Evolutionary conservation across 768 basidiomycete species (phyloP).

Genomic region (Kwoniella dejecticola): DNA sequence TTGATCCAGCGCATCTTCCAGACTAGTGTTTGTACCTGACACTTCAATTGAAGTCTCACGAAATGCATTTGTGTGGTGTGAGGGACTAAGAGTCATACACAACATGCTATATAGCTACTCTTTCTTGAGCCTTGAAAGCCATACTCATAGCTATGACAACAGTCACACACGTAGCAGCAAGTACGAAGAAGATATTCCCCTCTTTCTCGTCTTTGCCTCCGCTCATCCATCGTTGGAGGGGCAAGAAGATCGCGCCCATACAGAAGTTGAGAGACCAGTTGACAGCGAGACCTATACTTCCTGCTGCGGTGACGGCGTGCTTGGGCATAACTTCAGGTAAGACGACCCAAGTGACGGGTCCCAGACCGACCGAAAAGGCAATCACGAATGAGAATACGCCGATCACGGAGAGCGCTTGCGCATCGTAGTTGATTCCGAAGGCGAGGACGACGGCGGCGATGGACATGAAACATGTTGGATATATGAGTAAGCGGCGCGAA

Average conservation of each 20-base stretch:
- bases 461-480: constrained; percentile 74
- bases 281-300: constrained; percentile 70
- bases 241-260: constrained; percentile 43
- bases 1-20: constrained; percentile 20
- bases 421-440: constrained; percentile 56
- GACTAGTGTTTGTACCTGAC: constrained; percentile 8
- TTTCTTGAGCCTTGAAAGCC: constrained; percentile 16
- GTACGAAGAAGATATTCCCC: constrained; percentile 45
- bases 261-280: constrained; percentile 58
- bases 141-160: constrained; percentile 16
- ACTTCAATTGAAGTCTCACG: neutral
- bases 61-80: neutral
- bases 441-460: constrained; percentile 66
- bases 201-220: constrained; percentile 27
- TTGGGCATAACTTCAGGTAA: constrained; percentile 83
- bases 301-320: constrained; percentile 74
- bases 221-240: constrained; percentile 37
- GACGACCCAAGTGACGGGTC: constrained; percentile 89
- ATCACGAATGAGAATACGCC: constrained; percentile 75
- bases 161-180: constrained; percentile 28
- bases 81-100: no score
- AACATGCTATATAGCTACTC: constrained; percentile 2
- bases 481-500: constrained; percentile 65
- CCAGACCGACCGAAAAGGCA: constrained; percentile 87
- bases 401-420: constrained; percentile 66